Base-by-base conservation (phyloP, 2,329 filamentous ascomycete genomes). In the Penicillium sp. region DNA sequence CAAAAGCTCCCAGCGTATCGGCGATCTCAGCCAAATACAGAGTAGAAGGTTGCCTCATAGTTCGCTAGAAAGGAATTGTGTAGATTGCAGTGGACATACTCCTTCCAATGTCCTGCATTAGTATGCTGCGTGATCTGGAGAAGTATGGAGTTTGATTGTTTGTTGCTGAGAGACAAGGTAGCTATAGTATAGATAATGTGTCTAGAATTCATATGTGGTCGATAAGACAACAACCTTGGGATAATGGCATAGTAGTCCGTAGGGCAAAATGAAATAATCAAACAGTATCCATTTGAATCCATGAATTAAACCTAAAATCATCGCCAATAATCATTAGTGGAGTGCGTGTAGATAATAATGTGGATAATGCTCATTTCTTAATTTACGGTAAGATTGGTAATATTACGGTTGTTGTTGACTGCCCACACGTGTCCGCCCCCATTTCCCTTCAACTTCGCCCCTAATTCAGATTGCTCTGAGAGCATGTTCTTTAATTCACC, bases 341-440 rank as follows among this genome's bases (percentile, higher is more conserved):
- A 40, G 46, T 49, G 46, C 46, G 46, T 49, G 46, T 49, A 15
- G 22, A 37, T 49, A 49, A 3, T 1, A 18, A 6, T 11, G 26
- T 27, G 43, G 43, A 45, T 45, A 18, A n/a, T 6, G 26, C 25
- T 45, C 9, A 45, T 47, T 47, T 47, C n/a, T 22, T 33, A 47
- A 47, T 47, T 47, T 47, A 47, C 45, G n/a, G 31, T 46, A 53
- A 53, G 50, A 53, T 56, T 49, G n/a, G 53, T 55, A 25, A 55
- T 1, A 29, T 52, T 55, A 55, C 53, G 22, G 46, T 27, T 42
- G 25, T 12, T 45, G 22, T 23, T 35, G 41, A 33, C 15, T 46
- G 20, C 23, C 48, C 53, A 62, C 58, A 61, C 60, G 56, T 64
- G 60, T 57, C 62, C 56, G 55, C 61, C 59, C 59, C 60, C 55